Percentiles rank a stretch among this genome's conserved stretches.
Evolutionary conservation across 192 early-diverging fungal species (phyloP).

Genomic region (Coemansia sp.): DNA sequence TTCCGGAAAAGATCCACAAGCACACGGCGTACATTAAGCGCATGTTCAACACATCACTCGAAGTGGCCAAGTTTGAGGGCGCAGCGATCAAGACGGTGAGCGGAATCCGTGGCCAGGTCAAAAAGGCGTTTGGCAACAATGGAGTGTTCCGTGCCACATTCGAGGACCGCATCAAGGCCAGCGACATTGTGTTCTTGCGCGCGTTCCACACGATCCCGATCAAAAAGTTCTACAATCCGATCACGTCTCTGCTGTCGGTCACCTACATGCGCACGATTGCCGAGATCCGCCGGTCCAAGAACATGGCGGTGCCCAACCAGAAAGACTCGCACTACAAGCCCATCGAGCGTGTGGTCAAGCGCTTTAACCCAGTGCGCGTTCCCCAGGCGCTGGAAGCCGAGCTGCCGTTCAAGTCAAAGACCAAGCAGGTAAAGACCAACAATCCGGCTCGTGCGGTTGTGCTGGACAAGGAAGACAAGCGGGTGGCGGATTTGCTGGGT

Average conservation of each 20-base stretch:
- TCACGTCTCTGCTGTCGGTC: slow-evolving; percentile 89
- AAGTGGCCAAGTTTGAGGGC: slow-evolving; percentile 98
- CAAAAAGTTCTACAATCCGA: slow-evolving; percentile 96
- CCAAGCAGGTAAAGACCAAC: slow-evolving; percentile 60
- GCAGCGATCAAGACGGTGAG: slow-evolving; percentile 93
- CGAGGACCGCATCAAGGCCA: slow-evolving; percentile 95
- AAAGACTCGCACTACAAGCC: slow-evolving; percentile 87
- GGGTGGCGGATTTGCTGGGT: slow-evolving; percentile 79
- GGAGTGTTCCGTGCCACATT: slow-evolving; percentile 96
- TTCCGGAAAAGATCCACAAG: slow-evolving; percentile 91
- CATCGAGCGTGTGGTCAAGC: slow-evolving; percentile 71
- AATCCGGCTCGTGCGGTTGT: slow-evolving; percentile 74
- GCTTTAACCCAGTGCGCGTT: slow-evolving; percentile 80
- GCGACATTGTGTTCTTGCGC: slow-evolving; percentile 96
- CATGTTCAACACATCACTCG: slow-evolving; percentile 95
- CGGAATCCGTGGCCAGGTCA: slow-evolving; percentile 97
- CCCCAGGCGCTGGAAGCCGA: slow-evolving; percentile 77
- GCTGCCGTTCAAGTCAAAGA: slow-evolving; percentile 88
- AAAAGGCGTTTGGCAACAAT: slow-evolving; percentile 84
- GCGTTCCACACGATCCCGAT: slow-evolving; percentile 97
- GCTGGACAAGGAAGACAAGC: slow-evolving; percentile 87
- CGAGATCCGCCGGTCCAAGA: slow-evolving; percentile 73
- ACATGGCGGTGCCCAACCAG: slow-evolving; percentile 67
- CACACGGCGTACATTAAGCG: slow-evolving; percentile 97
- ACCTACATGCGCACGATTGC: slow-evolving; percentile 87